These are phyloP conservation scores for Cicer pinnatifidum DNA, from an alignment of 306 rosid species.

Conservation along the genomic window DNA sequence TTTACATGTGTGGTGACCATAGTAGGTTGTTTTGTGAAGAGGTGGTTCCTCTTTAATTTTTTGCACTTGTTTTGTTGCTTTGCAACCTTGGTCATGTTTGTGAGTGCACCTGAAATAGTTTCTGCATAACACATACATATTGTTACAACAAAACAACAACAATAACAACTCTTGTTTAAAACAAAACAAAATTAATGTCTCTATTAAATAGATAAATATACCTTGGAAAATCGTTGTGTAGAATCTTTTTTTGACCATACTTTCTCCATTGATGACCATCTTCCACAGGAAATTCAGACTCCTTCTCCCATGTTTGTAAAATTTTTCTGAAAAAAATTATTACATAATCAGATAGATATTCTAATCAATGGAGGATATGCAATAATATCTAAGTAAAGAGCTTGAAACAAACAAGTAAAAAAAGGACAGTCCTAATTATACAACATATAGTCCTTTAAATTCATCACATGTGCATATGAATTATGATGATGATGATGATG, in stretches of 20 bases:
- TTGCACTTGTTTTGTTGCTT: constrained; percentile 80
- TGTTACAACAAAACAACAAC: too few relatives aligned
- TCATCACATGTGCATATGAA: background rate
- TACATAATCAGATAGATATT: constrained; percentile 16
- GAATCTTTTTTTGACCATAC: constrained; percentile 72
- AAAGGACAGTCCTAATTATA: background rate
- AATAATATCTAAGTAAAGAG: background rate
- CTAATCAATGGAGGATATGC: background rate
- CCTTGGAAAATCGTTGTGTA: constrained; percentile 55
- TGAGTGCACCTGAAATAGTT: constrained; percentile 80
- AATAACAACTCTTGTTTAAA: too few relatives aligned
- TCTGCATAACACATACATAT: constrained; percentile 44
- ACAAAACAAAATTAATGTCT: too few relatives aligned
- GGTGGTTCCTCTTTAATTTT: constrained; percentile 61
- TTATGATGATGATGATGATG: background rate
- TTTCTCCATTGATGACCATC: constrained; percentile 85
- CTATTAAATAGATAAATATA: background rate
- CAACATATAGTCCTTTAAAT: constrained; percentile 13
- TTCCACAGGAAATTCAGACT: constrained; percentile 43
- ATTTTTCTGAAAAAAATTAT: constrained; percentile 53
- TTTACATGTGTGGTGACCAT: constrained; percentile 61
- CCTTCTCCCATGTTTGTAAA: constrained; percentile 50
- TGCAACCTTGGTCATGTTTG: constrained; percentile 67
- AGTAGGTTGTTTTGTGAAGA: constrained; percentile 57
- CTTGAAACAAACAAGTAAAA: too few relatives aligned